Conservation (phyloP, 2,329 filamentous ascomycete genomes). For the Microcyclosporella mali region DNA sequence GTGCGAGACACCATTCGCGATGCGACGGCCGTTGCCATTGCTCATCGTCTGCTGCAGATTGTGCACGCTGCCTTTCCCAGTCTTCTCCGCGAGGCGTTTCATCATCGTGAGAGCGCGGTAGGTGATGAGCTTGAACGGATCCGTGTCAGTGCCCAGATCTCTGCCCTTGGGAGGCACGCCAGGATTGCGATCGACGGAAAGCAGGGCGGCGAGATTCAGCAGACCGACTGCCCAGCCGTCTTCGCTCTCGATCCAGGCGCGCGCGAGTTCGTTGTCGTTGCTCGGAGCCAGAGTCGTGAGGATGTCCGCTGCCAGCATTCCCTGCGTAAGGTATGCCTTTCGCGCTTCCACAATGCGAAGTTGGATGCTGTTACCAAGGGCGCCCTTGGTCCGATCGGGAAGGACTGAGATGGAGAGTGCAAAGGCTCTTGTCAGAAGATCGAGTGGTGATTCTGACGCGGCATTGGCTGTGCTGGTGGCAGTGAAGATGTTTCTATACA, state of each 20-base stretch:
- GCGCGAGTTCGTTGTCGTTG: slow-evolving; percentile 54
- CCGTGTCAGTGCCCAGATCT: slow-evolving; percentile 26
- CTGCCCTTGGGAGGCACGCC: slow-evolving; percentile 13
- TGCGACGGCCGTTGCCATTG: slow-evolving; percentile 10
- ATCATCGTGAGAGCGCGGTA: slow-evolving; percentile 44
- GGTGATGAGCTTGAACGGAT: slow-evolving; percentile 32
- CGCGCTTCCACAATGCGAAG: slow-evolving; percentile 69
- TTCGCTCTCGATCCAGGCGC: slow-evolving; percentile 73
- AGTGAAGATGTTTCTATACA: slow-evolving; percentile 76
- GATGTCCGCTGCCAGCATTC: slow-evolving; percentile 83
- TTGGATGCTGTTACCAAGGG: slow-evolving; percentile 37
- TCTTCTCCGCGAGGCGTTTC: slow-evolving; percentile 42
- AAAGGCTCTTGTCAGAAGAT: slow-evolving; percentile 81
- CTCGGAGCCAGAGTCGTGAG: slow-evolving; percentile 60
- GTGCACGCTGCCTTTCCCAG: slow-evolving; percentile 24
- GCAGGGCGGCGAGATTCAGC: slow-evolving; percentile 64
- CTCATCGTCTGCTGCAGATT: slow-evolving; percentile 5
- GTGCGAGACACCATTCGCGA: slow-evolving; percentile 10
- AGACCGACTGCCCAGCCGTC: slow-evolving; percentile 80
- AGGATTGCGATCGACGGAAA: slow-evolving; percentile 54
- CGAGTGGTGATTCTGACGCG: slow-evolving; percentile 52
- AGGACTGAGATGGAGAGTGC: slow-evolving; percentile 78
- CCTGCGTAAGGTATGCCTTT: slow-evolving; percentile 87
- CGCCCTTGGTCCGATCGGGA: slow-evolving; percentile 62
- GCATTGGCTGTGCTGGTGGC: slow-evolving; percentile 47